phyloP scores from a whole-genome alignment of 169 alveolate species.

The Plasmodium gallinaceum region DNA sequence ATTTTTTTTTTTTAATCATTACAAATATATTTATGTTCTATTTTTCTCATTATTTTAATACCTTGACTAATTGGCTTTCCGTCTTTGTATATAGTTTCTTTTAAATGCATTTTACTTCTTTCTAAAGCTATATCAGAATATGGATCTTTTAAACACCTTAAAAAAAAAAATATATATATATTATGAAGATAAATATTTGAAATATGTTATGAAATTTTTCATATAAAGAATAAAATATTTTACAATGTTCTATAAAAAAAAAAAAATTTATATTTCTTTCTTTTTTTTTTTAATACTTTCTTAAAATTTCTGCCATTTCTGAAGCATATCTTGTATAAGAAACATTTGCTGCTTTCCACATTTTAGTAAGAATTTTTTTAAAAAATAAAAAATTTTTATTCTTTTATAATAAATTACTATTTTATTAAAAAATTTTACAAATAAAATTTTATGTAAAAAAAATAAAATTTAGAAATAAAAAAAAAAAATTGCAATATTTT shows the following conservation, averaged over 20 bases:
- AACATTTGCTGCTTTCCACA: constrained; percentile 88
- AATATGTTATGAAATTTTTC: too few relatives aligned
- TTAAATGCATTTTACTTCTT: constrained; percentile 82
- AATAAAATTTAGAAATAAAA: too few relatives aligned
- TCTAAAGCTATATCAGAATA: constrained; percentile 86
- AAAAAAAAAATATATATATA: constrained; percentile 3
- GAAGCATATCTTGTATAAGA: constrained; percentile 86
- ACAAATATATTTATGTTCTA: not conserved
- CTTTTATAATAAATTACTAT: too few relatives aligned
- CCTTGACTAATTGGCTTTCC: constrained; percentile 86
- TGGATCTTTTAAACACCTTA: constrained; percentile 88
- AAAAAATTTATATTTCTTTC: not conserved
- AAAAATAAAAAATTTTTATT: too few relatives aligned
- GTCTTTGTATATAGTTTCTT: constrained; percentile 81
- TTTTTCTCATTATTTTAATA: constrained; percentile 15
- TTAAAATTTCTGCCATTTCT: constrained; percentile 86
- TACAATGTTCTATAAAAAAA: too few relatives aligned
- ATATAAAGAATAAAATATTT: too few relatives aligned
- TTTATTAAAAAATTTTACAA: too few relatives aligned
- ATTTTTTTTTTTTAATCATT: not conserved
- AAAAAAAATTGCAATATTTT: too few relatives aligned
- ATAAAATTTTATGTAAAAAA: too few relatives aligned
- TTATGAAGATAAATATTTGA: too few relatives aligned
- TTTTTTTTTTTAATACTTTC: constrained; percentile 79
- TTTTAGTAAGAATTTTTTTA: constrained; percentile 15